phyloP scores from a whole-genome alignment of 2,329 filamentous ascomycete species.

The Ramularia collo-cygni region DNA sequence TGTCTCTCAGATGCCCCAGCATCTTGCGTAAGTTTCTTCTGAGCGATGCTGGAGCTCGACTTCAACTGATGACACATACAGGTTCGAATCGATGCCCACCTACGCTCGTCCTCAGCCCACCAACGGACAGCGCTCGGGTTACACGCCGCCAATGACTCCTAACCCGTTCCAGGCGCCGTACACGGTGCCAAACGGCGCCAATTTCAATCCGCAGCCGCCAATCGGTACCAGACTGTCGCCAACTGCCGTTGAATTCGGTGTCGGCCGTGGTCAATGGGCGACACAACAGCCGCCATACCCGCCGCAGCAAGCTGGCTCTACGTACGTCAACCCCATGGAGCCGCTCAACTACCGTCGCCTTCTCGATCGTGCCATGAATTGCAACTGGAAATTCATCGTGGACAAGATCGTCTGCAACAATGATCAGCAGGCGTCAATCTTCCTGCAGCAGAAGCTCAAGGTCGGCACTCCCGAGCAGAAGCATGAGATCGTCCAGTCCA shows the following conservation, averaged over 20 bases:
- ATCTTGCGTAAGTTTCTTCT: background rate
- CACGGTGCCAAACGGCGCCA: conserved; percentile 9
- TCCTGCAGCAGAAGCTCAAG: conserved; percentile 97
- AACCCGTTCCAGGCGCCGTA: conserved; percentile 20
- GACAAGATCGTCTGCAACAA: conserved; percentile 99
- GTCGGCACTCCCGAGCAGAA: conserved; percentile 92
- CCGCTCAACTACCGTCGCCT: conserved; percentile 94
- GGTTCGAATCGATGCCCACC: conserved; percentile 13
- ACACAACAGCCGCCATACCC: conserved; percentile 8
- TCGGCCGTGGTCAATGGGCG: conserved; percentile 32
- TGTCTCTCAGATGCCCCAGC: conserved; percentile 9
- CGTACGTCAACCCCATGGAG: conserved; percentile 76
- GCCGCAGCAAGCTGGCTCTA: conserved; percentile 28
- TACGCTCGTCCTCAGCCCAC: conserved; percentile 8
- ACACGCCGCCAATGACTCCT: conserved; percentile 26
- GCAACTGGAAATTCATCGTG: conserved; percentile 99
- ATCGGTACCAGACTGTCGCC: conserved; percentile 41
- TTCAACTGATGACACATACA: conserved; percentile 6
- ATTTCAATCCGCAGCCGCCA: conserved; percentile 16
- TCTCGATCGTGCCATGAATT: conserved; percentile 90
- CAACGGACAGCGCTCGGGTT: conserved; percentile 10
- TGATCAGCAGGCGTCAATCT: conserved; percentile 97
- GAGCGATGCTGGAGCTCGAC: too few species aligned
- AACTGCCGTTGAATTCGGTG: conserved; percentile 41
- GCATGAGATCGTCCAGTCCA: conserved; percentile 92